phyloP scores from a whole-genome alignment of 345 rosid genomes.

The Gynandropsis gynandra region DNA sequence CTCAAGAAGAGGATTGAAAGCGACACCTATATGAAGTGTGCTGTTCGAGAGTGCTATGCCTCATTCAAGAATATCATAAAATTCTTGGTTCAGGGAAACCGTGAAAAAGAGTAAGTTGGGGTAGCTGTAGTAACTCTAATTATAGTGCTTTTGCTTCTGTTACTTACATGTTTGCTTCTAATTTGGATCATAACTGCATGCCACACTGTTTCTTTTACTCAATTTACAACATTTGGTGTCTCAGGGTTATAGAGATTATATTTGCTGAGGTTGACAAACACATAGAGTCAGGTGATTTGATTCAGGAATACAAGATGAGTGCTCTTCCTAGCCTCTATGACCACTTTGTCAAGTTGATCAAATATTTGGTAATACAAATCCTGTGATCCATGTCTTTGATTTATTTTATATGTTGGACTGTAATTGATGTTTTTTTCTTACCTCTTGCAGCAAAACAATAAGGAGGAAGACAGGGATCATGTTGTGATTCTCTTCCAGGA shows the following conservation, averaged over 20 bases:
- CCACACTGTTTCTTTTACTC: not conserved
- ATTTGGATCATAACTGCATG: conserved; percentile 6
- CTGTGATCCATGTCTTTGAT: conserved; percentile 1
- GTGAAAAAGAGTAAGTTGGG: conserved; percentile 60
- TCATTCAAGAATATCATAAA: conserved; percentile 75
- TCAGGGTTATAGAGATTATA: conserved; percentile 66
- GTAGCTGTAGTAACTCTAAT: conserved; percentile 1
- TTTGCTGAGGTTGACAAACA: conserved; percentile 57
- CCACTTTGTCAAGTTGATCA: conserved; percentile 79
- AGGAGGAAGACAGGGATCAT: conserved; percentile 64
- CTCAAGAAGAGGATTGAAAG: conserved; percentile 70
- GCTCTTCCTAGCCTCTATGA: conserved; percentile 83
- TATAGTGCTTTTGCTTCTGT: conserved; percentile 14
- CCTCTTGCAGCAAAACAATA: conserved; percentile 57
- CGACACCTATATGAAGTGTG: conserved; percentile 82
- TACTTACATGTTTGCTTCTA: conserved; percentile 14
- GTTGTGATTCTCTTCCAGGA: conserved; percentile 95
- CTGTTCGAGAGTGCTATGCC: conserved; percentile 93
- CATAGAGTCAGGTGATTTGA: conserved; percentile 32
- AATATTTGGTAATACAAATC: conserved; percentile 55
- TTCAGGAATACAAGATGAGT: conserved; percentile 66
- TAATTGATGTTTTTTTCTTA: conserved; percentile 9
- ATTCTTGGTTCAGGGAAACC: conserved; percentile 64
- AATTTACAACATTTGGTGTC: conserved; percentile 14
- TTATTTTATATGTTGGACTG: conserved; percentile 15